Evolutionary conservation across 169 alveolate genomes (phyloP).

Genomic region (Cryptosporidium sp.): DNA sequence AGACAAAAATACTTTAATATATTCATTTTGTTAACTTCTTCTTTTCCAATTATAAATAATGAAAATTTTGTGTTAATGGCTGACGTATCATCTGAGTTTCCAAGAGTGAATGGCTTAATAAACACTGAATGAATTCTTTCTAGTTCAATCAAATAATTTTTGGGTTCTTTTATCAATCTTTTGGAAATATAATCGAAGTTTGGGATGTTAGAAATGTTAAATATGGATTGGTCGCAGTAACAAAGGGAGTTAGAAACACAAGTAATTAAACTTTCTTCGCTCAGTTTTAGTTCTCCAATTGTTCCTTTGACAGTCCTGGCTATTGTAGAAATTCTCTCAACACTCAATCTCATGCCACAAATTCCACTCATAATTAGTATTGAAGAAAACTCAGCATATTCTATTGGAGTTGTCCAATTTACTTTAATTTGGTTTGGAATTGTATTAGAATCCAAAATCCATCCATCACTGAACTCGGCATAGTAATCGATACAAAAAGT

Average conservation of each 20-base stretch:
- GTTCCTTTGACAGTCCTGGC: constrained; percentile 50
- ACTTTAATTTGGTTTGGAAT: constrained; percentile 60
- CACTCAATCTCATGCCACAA: constrained; percentile 26
- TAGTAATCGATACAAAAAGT: constrained; percentile 64
- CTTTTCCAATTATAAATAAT: constrained; percentile 46
- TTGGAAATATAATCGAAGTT: constrained; percentile 13
- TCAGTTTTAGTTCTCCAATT: constrained; percentile 29
- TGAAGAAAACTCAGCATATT: constrained; percentile 45
- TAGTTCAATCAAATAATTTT: constrained; percentile 29
- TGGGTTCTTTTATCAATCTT: constrained; percentile 11
- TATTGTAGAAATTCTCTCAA: constrained; percentile 35
- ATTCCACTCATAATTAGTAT: constrained; percentile 57
- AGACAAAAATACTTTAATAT: constrained; percentile 22
- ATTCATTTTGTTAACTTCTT: not conserved
- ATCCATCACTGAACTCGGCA: constrained; percentile 53
- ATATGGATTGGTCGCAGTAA: constrained; percentile 19
- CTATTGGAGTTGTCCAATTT: constrained; percentile 69
- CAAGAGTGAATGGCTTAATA: constrained; percentile 15
- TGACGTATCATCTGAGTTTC: not conserved
- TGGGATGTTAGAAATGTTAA: constrained; percentile 60
- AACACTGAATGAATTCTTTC: not conserved
- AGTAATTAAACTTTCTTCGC: constrained; percentile 34
- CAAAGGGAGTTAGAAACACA: constrained; percentile 53
- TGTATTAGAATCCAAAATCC: constrained; percentile 55
- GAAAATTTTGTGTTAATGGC: constrained; percentile 13